A percentile compares a stretch with the other conserved stretches of the same genome.
Evolutionary conservation across 73 alveolate genomes (phyloP).

Genomic region (Tetrahymena thermophila): DNA sequence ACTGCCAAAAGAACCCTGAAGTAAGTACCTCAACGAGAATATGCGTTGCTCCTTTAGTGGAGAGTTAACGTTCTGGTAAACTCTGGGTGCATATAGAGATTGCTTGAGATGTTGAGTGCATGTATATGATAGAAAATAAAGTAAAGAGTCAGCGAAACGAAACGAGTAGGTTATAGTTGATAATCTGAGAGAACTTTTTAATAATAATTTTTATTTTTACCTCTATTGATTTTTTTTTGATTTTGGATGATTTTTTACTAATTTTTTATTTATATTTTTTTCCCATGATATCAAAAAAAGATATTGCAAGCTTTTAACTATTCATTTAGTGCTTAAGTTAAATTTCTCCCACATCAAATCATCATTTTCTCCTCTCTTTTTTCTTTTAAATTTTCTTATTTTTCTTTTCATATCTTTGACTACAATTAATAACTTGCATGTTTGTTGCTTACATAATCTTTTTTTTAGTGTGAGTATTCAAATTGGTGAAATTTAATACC

Average conservation of each 20-base stretch:
- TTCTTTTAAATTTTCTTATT: neutral
- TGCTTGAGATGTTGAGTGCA: neutral
- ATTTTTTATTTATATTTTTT: neutral
- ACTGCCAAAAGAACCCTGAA: neutral
- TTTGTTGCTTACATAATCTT: neutral
- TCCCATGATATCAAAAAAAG: neutral
- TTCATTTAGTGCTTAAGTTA: neutral
- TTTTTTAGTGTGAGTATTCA: neutral
- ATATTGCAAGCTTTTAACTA: neutral
- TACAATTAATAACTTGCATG: neutral
- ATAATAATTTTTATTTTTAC: neutral
- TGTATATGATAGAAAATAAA: neutral
- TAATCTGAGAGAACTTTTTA: neutral
- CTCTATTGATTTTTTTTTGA: neutral
- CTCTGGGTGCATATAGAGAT: neutral
- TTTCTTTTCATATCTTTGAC: neutral
- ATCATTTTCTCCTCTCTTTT: neutral
- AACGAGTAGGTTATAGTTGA: neutral
- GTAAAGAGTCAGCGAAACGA: conserved; percentile 3
- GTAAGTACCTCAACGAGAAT: neutral
- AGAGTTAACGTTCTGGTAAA: neutral
- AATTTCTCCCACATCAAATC: conserved; percentile 2
- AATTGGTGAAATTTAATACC: neutral
- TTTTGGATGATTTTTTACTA: neutral
- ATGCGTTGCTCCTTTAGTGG: neutral